Percentiles rank a stretch among this genome's conserved stretches.
Conservation (phyloP, 2,329 filamentous ascomycete genomes). For the Trichoderma oligosporum region DNA sequence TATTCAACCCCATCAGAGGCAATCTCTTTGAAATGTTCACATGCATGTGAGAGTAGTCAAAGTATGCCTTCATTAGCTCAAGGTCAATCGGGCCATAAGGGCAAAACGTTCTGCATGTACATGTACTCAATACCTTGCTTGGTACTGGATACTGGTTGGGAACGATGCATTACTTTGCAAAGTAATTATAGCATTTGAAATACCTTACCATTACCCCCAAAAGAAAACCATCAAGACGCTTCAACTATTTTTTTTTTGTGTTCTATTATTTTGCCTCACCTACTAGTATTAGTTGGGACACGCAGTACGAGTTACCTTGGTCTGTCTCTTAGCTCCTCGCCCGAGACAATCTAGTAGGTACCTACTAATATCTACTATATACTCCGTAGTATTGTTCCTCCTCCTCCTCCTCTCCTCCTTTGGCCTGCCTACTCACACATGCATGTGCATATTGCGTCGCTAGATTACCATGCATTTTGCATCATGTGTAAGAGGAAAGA, state of each 20-base stretch:
- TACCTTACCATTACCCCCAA: background rate
- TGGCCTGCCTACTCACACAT: background rate
- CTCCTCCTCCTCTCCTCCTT: background rate
- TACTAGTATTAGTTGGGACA: background rate
- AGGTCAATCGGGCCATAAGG: background rate
- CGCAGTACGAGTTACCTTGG: background rate
- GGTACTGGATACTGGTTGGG: background rate
- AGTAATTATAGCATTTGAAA: background rate
- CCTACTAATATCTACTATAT: too few species aligned
- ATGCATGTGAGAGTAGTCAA: background rate
- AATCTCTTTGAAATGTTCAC: background rate
- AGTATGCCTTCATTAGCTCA: slow-evolving; percentile 9
- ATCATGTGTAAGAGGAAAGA: slow-evolving; percentile 10
- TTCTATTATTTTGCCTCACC: slow-evolving; percentile 1
- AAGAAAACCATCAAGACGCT: background rate
- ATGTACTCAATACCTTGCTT: background rate
- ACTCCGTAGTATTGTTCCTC: slow-evolving; percentile 5
- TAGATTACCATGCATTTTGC: slow-evolving; percentile 7
- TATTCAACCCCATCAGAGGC: background rate
- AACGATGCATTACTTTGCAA: background rate
- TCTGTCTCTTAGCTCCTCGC: slow-evolving; percentile 3
- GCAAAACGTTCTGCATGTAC: too few species aligned
- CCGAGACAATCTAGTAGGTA: background rate
- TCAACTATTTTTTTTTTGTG: background rate
- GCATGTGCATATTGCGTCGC: slow-evolving; percentile 9